These are phyloP conservation scores for Alternaria dauci DNA, from an alignment of 2,329 filamentous ascomycete species.

Conservation along the genomic window DNA sequence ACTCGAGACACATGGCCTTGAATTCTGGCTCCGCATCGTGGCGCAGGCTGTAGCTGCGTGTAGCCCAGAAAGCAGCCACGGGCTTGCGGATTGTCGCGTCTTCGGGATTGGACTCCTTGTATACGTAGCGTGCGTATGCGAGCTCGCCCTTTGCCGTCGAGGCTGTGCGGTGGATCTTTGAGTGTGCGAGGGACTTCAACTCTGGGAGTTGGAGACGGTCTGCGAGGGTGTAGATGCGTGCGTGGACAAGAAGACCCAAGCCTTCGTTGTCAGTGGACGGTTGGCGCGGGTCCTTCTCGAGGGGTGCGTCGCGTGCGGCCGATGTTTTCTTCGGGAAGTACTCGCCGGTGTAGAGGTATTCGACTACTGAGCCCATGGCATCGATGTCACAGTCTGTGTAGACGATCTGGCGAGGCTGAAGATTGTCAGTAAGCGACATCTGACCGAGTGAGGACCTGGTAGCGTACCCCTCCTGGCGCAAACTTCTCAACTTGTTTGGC, in stretches of 20 bases:
- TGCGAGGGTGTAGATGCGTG: conserved; percentile 87
- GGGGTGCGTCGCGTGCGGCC: conserved; percentile 69
- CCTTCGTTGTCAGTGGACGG: conserved; percentile 79
- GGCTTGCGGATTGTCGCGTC: conserved; percentile 80
- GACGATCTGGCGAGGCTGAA: conserved; percentile 70
- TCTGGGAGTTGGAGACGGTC: conserved; percentile 73
- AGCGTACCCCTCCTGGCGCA: conserved; percentile 67
- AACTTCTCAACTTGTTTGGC: conserved; percentile 69
- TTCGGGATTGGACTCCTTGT: conserved; percentile 74
- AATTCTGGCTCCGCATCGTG: conserved; percentile 89
- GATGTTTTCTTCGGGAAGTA: conserved; percentile 76
- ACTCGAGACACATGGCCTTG: conserved; percentile 83
- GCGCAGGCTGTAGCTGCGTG: conserved; percentile 78
- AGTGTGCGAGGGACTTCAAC: conserved; percentile 79
- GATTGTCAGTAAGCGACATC: background rate
- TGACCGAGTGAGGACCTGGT: too few relatives aligned
- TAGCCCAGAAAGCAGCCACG: conserved; percentile 91
- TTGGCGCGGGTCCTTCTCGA: conserved; percentile 73
- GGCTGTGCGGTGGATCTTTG: conserved; percentile 91
- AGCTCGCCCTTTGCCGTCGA: conserved; percentile 90
- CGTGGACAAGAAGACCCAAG: conserved; percentile 85
- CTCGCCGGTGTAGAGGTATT: conserved; percentile 85
- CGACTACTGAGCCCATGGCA: conserved; percentile 79
- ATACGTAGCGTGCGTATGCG: conserved; percentile 89
- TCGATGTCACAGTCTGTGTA: conserved; percentile 74